Conservation (phyloP, 805 yeast species). For the Torulaspora maleeae region DNA sequence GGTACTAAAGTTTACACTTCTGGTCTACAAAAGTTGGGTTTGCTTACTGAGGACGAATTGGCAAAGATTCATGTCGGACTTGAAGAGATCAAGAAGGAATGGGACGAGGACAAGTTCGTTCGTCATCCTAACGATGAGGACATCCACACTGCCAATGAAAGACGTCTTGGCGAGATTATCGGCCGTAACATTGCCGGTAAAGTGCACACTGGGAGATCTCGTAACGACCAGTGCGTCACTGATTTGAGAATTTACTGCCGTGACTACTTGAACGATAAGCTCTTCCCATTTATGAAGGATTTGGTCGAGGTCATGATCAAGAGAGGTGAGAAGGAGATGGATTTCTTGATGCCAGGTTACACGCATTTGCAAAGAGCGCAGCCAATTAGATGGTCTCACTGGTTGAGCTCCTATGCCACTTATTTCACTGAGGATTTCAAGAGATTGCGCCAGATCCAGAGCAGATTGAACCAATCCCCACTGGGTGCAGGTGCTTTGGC, state of each 20-base stretch:
- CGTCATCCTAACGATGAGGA: slow-evolving; percentile 69
- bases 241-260: slow-evolving; percentile 95
- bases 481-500: slow-evolving; percentile 97
- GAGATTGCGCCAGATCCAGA: slow-evolving; percentile 73
- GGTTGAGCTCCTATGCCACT: slow-evolving; percentile 93
- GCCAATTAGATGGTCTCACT: slow-evolving; percentile 99
- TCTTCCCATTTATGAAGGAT: slow-evolving; percentile 51
- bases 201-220: slow-evolving; percentile 98
- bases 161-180: slow-evolving; percentile 93
- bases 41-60: slow-evolving; percentile 70
- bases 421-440: slow-evolving; percentile 87
- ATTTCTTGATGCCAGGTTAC: slow-evolving; percentile 96
- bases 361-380: slow-evolving; percentile 98
- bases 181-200: slow-evolving; percentile 94
- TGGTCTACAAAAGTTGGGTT: slow-evolving; percentile 75
- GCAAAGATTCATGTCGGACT: slow-evolving; percentile 80
- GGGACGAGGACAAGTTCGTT: slow-evolving; percentile 63
- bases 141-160: slow-evolving; percentile 97
- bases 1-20: slow-evolving; percentile 92
- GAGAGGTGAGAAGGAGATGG: slow-evolving; percentile 83
- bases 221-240: slow-evolving; percentile 99
- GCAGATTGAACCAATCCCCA: slow-evolving; percentile 83
- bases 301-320: slow-evolving; percentile 62
- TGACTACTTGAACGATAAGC: slow-evolving; percentile 57
- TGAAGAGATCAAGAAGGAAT: slow-evolving; percentile 65